Evolutionary conservation across 2,329 filamentous ascomycete species (phyloP).

Genomic region (Thelonectria discophora): DNA sequence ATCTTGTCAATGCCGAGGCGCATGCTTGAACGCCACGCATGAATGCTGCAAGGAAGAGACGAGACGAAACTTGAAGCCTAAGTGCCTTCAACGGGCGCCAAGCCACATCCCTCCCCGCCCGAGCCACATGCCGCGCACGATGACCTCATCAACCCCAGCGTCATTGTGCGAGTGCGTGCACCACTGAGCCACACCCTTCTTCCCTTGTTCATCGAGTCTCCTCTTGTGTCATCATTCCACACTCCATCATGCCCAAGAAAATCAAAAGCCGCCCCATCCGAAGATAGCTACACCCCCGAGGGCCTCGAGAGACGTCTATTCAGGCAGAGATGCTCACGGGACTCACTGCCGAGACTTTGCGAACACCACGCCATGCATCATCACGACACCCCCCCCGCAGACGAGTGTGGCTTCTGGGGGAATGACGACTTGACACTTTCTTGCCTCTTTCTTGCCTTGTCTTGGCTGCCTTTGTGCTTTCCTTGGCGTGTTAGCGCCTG

Average conservation of each 20-base stretch:
- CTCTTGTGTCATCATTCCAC: constrained; percentile 6
- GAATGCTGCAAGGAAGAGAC: neutral
- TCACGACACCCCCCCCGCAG: neutral
- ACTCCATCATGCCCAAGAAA: neutral
- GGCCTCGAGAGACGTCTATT: neutral
- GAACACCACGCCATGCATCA: neutral
- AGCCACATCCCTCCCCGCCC: constrained; percentile 11
- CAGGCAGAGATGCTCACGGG: neutral
- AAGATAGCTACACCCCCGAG: neutral
- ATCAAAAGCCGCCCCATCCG: constrained; percentile 4
- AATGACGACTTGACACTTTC: constrained; percentile 5
- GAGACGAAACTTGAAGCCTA: neutral
- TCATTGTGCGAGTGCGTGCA: constrained; percentile 4
- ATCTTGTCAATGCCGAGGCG: neutral
- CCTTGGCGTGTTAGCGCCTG: constrained; percentile 14
- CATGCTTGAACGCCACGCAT: neutral
- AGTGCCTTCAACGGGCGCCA: neutral
- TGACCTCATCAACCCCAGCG: constrained; percentile 24
- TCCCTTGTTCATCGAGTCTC: neutral
- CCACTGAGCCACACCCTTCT: constrained; percentile 4
- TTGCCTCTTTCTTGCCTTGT: constrained; percentile 6
- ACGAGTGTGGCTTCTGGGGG: neutral
- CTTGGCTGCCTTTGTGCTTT: constrained; percentile 15
- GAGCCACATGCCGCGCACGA: constrained; percentile 19
- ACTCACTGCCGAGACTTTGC: constrained; percentile 10